Evolutionary conservation across 352 stramenopile genomes (phyloP).

Genomic region (Phytophthora pinifolia): DNA sequence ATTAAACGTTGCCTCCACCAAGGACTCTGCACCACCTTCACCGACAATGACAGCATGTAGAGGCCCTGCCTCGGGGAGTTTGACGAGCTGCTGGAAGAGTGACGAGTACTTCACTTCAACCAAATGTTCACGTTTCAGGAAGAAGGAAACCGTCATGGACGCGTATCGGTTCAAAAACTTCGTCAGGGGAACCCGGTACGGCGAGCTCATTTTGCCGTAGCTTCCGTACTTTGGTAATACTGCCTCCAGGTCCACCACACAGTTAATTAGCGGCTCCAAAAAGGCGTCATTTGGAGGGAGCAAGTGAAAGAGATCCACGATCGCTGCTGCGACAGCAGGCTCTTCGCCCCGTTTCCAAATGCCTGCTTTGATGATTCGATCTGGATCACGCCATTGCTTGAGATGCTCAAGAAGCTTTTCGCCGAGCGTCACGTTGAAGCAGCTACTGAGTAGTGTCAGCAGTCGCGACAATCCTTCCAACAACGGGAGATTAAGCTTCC

Average conservation of each 20-base stretch:
- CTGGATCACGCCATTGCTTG: conserved; percentile 92
- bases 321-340: conserved; percentile 92
- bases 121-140: conserved; percentile 85
- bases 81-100: conserved; percentile 95
- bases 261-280: conserved; percentile 95
- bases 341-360: conserved; percentile 95
- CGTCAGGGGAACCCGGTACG: conserved; percentile 92
- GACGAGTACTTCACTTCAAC: conserved; percentile 89
- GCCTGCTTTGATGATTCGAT: conserved; percentile 89
- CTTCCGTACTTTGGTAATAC: conserved; percentile 91
- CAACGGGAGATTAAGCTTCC: conserved; percentile 95
- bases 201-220: conserved; percentile 88
- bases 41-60: conserved; percentile 89
- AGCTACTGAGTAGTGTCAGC: conserved; percentile 93
- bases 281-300: conserved; percentile 95
- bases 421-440: conserved; percentile 97
- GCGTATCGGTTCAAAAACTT: conserved; percentile 94
- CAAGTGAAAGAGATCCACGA: conserved; percentile 96
- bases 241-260: conserved; percentile 93
- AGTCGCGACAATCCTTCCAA: conserved; percentile 93
- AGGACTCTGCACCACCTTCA: conserved; percentile 85
- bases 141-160: conserved; percentile 81
- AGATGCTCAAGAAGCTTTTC: conserved; percentile 97
- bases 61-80: conserved; percentile 83
- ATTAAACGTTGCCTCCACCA: conserved; percentile 94